Percentiles rank a stretch among this genome's conserved stretches.
phyloP scores from a whole-genome alignment of 768 basidiomycete species.

The Agrocybe praecox region DNA sequence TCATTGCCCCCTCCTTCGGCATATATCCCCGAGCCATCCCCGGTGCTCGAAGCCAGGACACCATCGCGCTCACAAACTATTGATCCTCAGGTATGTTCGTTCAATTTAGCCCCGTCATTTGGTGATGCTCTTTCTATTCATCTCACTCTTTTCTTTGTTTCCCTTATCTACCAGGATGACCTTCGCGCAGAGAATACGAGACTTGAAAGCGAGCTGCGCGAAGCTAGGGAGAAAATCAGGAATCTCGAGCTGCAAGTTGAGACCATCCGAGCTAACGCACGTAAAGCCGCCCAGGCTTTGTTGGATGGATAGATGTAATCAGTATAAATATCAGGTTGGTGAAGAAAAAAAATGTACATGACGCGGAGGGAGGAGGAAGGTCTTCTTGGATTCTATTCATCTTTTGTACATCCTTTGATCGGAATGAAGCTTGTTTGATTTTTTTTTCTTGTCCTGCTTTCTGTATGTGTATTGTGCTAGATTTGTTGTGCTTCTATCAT shows the following conservation, averaged over 20 bases:
- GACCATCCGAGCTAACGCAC: conserved; percentile 70
- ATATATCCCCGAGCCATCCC: conserved; percentile 13
- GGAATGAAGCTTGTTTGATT: not conserved
- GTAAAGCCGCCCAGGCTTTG: conserved; percentile 72
- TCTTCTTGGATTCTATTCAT: not conserved
- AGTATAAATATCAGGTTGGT: not conserved
- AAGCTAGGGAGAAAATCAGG: conserved; percentile 80
- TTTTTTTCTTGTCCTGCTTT: no score
- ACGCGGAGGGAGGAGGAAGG: not conserved
- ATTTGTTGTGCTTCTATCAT: no score
- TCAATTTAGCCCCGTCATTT: not conserved
- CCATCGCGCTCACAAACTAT: conserved; percentile 21
- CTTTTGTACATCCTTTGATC: not conserved
- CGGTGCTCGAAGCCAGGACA: conserved; percentile 16
- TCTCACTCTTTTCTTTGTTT: no score
- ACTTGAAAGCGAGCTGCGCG: conserved; percentile 69
- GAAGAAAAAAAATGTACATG: not conserved
- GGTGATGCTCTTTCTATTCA: not conserved
- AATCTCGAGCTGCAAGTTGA: conserved; percentile 85
- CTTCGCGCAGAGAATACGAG: conserved; percentile 61
- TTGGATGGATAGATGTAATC: conserved; percentile 24
- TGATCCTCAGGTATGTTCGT: conserved; percentile 19
- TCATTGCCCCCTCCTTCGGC: conserved; percentile 14
- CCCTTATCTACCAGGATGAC: conserved; percentile 13
- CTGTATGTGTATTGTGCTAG: no score